Evolutionary conservation across 768 basidiomycete species (phyloP).

Genomic region (Pisolithus tinctorius): DNA sequence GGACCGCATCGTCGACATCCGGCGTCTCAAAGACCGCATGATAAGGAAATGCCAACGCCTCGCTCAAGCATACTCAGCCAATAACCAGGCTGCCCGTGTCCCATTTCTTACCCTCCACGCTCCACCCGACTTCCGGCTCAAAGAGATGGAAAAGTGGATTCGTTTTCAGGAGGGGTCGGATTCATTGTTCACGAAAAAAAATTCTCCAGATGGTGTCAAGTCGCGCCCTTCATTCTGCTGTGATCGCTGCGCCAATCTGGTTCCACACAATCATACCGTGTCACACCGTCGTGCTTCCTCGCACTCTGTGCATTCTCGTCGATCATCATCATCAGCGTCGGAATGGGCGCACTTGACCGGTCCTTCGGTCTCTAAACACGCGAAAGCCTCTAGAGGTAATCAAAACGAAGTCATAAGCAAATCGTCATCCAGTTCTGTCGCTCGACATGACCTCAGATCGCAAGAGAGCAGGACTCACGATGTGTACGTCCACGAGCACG

Average conservation of each 20-base stretch:
- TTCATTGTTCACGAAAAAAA: conserved; percentile 14
- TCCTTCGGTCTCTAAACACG: conserved; percentile 13
- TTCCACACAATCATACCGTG: conserved; percentile 25
- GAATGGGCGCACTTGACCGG: conserved; percentile 8
- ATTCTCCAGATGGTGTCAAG: conserved; percentile 12
- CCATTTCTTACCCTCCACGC: conserved; percentile 64
- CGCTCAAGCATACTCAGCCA: conserved; percentile 37
- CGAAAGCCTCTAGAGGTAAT: conserved; percentile 8
- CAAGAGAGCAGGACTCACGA: conserved; percentile 10
- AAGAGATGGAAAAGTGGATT: conserved; percentile 79
- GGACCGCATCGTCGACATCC: conserved; percentile 67
- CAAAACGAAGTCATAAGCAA: neutral
- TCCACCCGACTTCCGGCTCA: conserved; percentile 64
- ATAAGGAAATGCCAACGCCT: conserved; percentile 71
- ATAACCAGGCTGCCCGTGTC: conserved; percentile 32
- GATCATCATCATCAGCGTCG: conserved; percentile 14
- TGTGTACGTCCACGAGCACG: conserved; percentile 13
- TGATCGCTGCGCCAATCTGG: conserved; percentile 28
- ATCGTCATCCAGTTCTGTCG: conserved; percentile 10
- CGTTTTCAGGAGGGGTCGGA: conserved; percentile 36
- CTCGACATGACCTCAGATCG: conserved; percentile 6
- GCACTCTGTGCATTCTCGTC: conserved; percentile 21
- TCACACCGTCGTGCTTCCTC: conserved; percentile 21
- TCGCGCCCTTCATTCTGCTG: conserved; percentile 28
- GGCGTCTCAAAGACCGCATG: conserved; percentile 77